Conservation (phyloP, 2,329 filamentous ascomycete genomes). For the Xenoacremonium recifei region DNA sequence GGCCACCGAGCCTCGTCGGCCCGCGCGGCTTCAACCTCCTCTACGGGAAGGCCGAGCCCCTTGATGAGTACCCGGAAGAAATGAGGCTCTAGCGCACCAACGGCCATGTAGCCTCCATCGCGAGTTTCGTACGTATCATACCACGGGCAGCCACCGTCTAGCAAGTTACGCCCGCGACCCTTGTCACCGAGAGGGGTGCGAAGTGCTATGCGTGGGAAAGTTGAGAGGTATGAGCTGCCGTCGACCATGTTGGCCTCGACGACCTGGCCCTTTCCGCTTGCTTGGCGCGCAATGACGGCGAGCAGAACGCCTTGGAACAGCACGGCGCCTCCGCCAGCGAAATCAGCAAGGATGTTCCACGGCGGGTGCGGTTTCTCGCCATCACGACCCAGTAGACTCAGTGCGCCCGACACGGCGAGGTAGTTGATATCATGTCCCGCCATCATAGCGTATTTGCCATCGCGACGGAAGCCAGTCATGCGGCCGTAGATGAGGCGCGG, state of each 20-base stretch:
- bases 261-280: conserved; percentile 73
- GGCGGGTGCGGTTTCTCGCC: conserved; percentile 74
- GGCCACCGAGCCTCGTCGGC: conserved; percentile 67
- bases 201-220: conserved; percentile 68
- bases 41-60: conserved; percentile 60
- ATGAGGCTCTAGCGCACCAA: conserved; percentile 86
- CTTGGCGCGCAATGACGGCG: conserved; percentile 66
- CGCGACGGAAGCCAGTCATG: conserved; percentile 86
- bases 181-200: conserved; percentile 62
- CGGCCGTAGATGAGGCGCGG: conserved; percentile 76
- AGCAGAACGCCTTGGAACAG: conserved; percentile 81
- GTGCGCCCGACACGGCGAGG: conserved; percentile 79
- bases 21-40: conserved; percentile 51
- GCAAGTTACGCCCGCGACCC: conserved; percentile 69
- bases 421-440: conserved; percentile 97
- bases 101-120: conserved; percentile 77
- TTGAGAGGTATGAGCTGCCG: conserved; percentile 74
- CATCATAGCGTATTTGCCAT: conserved; percentile 84
- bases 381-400: conserved; percentile 71
- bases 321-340: conserved; percentile 82
- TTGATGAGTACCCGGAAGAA: conserved; percentile 72
- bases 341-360: conserved; percentile 83
- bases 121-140: conserved; percentile 87
- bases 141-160: conserved; percentile 84
- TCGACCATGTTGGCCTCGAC: conserved; percentile 98